phyloP scores from a whole-genome alignment of 1,139 yeast genomes.

The Scheffersomyces cryptocercus region DNA sequence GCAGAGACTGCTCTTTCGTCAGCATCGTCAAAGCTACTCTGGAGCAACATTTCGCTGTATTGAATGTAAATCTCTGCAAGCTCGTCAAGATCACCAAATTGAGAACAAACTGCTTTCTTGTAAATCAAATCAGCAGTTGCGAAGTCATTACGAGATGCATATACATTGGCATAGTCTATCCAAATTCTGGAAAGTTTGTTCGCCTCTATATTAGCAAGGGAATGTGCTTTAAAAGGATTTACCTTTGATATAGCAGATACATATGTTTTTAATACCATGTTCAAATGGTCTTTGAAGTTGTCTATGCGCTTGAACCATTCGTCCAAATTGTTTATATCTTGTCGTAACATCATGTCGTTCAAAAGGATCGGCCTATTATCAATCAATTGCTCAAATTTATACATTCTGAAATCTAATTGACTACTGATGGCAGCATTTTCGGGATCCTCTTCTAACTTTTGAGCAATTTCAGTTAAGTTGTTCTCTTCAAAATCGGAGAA shows the following conservation, averaged over 20 bases:
- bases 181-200: slow-evolving; percentile 57
- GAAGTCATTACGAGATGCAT: slow-evolving; percentile 55
- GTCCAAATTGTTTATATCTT: slow-evolving; percentile 60
- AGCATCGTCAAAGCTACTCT: slow-evolving; percentile 29
- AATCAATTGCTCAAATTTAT: slow-evolving; percentile 56
- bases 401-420: slow-evolving; percentile 47
- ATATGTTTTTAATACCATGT: slow-evolving; percentile 55
- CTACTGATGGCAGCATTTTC: slow-evolving; percentile 15
- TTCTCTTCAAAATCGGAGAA: slow-evolving; percentile 65
- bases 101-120: slow-evolving; percentile 70
- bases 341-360: slow-evolving; percentile 67
- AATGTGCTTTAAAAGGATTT: slow-evolving; percentile 57
- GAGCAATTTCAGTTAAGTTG: slow-evolving; percentile 38
- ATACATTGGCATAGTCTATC: slow-evolving; percentile 68
- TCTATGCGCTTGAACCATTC: slow-evolving; percentile 68
- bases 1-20: slow-evolving; percentile 56
- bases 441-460: slow-evolving; percentile 15
- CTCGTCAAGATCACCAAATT: slow-evolving; percentile 63
- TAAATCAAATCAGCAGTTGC: slow-evolving; percentile 65
- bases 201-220: slow-evolving; percentile 21
- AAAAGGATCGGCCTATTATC: slow-evolving; percentile 55
- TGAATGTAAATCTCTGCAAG: slow-evolving; percentile 65
- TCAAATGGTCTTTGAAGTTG: slow-evolving; percentile 36
- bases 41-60: slow-evolving; percentile 67
- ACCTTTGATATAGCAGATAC: slow-evolving; percentile 68